Percentiles rank a stretch among this genome's conserved stretches.
Evolutionary conservation across 352 stramenopile genomes (phyloP).

Genomic region (Phytophthora vignae): DNA sequence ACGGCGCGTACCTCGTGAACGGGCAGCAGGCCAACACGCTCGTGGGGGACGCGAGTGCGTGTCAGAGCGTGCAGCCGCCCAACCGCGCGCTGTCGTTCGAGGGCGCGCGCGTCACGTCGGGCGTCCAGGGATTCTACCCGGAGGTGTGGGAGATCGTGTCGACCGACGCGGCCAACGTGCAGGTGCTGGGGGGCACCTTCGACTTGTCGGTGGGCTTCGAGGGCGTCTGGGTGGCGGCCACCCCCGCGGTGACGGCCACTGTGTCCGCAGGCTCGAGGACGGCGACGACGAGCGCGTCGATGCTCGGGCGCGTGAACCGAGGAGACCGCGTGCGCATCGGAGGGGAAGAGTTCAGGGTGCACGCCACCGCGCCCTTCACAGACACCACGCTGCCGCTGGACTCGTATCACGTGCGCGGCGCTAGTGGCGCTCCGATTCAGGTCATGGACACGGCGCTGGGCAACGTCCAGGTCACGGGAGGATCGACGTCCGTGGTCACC

Average conservation of each 20-base stretch:
- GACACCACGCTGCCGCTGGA: conserved; percentile 70
- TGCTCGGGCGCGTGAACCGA: conserved; percentile 77
- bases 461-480: conserved; percentile 56
- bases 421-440: conserved; percentile 38
- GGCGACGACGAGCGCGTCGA: conserved; percentile 46
- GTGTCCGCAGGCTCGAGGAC: conserved; percentile 62
- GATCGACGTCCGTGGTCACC: conserved; percentile 46
- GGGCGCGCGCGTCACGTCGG: conserved; percentile 45
- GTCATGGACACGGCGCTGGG: conserved; percentile 74
- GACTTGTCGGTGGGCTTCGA: conserved; percentile 81
- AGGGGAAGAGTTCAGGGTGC: conserved; percentile 68
- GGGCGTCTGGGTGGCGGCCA: conserved; percentile 47
- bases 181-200: conserved; percentile 65
- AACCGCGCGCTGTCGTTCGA: conserved; percentile 66
- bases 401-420: conserved; percentile 71
- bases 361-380: conserved; percentile 74
- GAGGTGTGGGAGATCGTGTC: conserved; percentile 78
- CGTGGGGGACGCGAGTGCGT: conserved; percentile 47
- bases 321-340: conserved; percentile 66
- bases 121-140: conserved; percentile 56
- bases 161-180: conserved; percentile 32
- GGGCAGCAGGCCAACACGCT: conserved; percentile 66
- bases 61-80: conserved; percentile 43
- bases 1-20: conserved; percentile 66
- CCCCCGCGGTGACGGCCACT: conserved; percentile 43